These are phyloP conservation scores for Cephalotrichum gorgonifer DNA, from an alignment of 2,329 filamentous ascomycete species.

Conservation along the genomic window DNA sequence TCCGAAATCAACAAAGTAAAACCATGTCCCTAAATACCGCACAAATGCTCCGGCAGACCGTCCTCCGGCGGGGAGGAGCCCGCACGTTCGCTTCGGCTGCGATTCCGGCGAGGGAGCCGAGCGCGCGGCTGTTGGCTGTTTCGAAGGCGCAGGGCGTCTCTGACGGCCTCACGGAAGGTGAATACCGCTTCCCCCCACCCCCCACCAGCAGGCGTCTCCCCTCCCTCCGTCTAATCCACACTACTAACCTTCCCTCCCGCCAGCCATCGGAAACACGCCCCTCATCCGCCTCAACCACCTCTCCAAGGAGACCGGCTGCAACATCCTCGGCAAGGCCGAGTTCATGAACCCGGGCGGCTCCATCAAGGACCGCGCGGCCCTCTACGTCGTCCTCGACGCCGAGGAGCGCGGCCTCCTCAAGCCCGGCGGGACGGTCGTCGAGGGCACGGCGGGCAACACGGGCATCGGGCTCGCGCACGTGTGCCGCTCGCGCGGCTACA, in stretches of 20 bases:
- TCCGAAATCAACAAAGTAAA: neutral
- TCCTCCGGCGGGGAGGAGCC: slow-evolving; percentile 42
- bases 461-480: slow-evolving; percentile 97
- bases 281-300: slow-evolving; percentile 82
- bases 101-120: slow-evolving; percentile 36
- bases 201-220: neutral
- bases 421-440: slow-evolving; percentile 86
- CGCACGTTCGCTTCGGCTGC: slow-evolving; percentile 58
- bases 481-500: slow-evolving; percentile 84
- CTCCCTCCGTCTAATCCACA: neutral
- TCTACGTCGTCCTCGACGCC: slow-evolving; percentile 89
- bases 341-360: slow-evolving; percentile 97
- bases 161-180: slow-evolving; percentile 74
- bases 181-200: slow-evolving; percentile 8
- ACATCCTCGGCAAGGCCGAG: slow-evolving; percentile 91
- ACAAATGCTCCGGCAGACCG: neutral
- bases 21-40: neutral
- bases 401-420: slow-evolving; percentile 76
- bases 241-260: neutral
- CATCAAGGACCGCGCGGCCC: slow-evolving; percentile 90
- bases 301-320: slow-evolving; percentile 85
- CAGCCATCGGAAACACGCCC: slow-evolving; percentile 95
- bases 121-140: slow-evolving; percentile 57
- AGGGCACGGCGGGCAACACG: slow-evolving; percentile 95
- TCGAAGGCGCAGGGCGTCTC: slow-evolving; percentile 72